phyloP scores from a whole-genome alignment of 805 yeast genomes.

The Tetrapisispora phaffii region DNA sequence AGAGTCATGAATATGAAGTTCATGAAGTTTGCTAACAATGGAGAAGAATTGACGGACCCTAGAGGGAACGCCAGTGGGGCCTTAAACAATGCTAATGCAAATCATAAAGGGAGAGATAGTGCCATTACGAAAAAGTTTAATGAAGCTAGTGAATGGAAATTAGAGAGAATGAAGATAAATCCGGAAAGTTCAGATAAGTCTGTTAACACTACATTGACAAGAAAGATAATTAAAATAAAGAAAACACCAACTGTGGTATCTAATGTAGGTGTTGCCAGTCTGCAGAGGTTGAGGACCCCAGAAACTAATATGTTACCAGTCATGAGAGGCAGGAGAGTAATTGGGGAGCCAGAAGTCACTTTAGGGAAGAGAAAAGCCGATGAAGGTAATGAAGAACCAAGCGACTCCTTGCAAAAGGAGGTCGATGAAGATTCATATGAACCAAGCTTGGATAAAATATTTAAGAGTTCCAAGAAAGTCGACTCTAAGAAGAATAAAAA shows the following conservation, averaged over 20 bases:
- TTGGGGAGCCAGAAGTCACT: not conserved
- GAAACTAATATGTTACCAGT: not conserved
- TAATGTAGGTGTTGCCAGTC: constrained; percentile 1
- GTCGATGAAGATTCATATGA: constrained; percentile 3
- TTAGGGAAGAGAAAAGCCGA: constrained; percentile 1
- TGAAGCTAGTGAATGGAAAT: constrained; percentile 3
- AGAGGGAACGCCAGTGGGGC: no score
- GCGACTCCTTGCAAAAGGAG: not conserved
- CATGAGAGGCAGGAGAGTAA: constrained; percentile 4
- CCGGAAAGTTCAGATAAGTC: no score
- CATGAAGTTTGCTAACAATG: constrained; percentile 39
- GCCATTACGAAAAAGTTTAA: not conserved
- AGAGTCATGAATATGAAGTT: constrained; percentile 81
- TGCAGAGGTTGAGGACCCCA: not conserved
- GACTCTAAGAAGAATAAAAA: constrained; percentile 1
- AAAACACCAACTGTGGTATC: not conserved
- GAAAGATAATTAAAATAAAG: not conserved
- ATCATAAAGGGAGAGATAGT: not conserved
- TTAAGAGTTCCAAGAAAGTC: not conserved
- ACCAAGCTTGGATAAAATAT: constrained; percentile 2
- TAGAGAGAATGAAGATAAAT: not conserved
- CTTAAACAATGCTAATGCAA: not conserved
- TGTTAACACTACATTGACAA: no score
- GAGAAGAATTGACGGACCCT: constrained; percentile 11
- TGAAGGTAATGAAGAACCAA: not conserved